Evolutionary conservation across 1,139 yeast species (phyloP), one percentile per base, ranked within the genome.

Genomic region (Protomyces arabidopsidicola): DNA sequence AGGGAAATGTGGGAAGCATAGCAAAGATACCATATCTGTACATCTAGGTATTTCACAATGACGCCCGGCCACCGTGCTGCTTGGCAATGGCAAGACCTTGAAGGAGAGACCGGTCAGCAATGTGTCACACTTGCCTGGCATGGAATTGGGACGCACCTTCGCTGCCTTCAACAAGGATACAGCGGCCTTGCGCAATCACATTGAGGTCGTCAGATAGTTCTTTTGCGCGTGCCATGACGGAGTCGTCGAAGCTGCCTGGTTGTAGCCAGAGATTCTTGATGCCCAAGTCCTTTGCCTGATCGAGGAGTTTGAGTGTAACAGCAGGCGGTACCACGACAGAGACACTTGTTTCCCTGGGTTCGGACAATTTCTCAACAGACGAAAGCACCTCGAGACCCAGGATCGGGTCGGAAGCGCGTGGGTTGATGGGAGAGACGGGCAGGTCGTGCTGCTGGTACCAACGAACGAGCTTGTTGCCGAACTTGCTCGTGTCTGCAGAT

Each of bases 191-290:
- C 45, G 81, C 80, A 35, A 87, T 81, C 1, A 81, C 79, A 2
- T 73, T 74, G 8, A 73, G 74, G 1, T 42, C 18, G 34, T 42
- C 42, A n/a, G 75, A 70, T 1, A 69, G 70, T 6, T 70, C 71
- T 48, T 74, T 71, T 0, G 84, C 84, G 10, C 60, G 66, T 0
- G 78, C 77, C 56, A 87, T 73, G 2, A 84, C 85, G n/a, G 76
- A 78, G 8, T 74, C 73, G 69, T 86, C 84, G 68, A 81, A 87
- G 24, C 67, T 60, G 0, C 95, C 95, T 0, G 95, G 95, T 72
- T 88, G 96, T 68, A 87, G 84, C 96, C 96, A 88, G 35, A 87
- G 76, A 0, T 86, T 85, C 68, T 81, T 81, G 35, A 88, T 76
- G 0, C 66, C 56, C 48, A 64, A 77, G 69, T 6, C 71, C 55